Base-by-base conservation (phyloP, 495 filamentous ascomycete species). In the Aspergillus heteromorphus region DNA sequence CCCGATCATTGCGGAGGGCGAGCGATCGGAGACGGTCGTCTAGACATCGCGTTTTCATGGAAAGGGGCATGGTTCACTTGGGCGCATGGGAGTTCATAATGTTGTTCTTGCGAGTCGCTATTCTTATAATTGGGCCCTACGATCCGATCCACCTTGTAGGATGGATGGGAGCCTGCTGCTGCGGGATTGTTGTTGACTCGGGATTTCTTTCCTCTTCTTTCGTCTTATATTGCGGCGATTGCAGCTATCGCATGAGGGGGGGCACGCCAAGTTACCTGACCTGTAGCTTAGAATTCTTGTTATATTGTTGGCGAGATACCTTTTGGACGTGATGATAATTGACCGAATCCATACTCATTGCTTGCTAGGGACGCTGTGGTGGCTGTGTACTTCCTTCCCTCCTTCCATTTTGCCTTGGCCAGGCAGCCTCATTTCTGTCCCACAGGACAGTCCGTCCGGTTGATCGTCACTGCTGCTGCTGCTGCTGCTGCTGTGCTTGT, bases 1-100 rank as follows among this genome's bases (percentile, higher is more conserved):
- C 21, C 86, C 95, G 14, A 79, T 98, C 53, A 89, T 98, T 62
- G 93, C 93, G 6, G 86, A 89, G 59, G 89, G 87, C 25, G 93
- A 98, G 75, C 73, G 78, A 56, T 78, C 89, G 9, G 90, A 96
- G 74, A 86, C 78, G 38, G 88, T 87, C 53, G 93, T 97, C 62
- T 97, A 68, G 73, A 18, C 19, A 48, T 49, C 25, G 57, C 49
- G 51, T 25, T 51, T 29, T 25, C 9, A 41, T 20, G 25, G 41
- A 40, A 9, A 9, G 42, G 42, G 23, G 14, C 30, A 40, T 38
- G 48, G 43, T 27, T 53, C 27, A 34, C 40, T 40, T 40, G 49
- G 53, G 61, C 56, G 51, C 56, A 53, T 59, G 48, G 58, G 58
- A 61, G 61, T 55, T 51, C 57, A 51, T 61, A 47, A 19, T 54